phyloP scores from a whole-genome alignment of 2,329 filamentous ascomycete species.

The Claviceps cyperi region DNA sequence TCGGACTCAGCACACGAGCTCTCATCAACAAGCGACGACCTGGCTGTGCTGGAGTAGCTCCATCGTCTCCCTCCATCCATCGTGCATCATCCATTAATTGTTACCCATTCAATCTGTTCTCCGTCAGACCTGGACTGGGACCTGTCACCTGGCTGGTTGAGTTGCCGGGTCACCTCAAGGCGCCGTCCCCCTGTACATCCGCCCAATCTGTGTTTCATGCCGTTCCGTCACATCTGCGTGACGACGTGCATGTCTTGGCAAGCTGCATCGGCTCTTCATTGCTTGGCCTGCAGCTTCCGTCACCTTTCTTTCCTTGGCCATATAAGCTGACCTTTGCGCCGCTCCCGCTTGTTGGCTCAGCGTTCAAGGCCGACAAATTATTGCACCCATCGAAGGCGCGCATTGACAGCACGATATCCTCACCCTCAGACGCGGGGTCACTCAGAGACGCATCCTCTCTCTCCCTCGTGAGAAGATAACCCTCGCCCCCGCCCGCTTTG shows the following conservation, averaged over 20 bases:
- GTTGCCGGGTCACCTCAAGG: neutral
- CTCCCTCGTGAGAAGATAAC: too few species aligned
- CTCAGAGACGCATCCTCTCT: neutral
- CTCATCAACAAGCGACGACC: too few species aligned
- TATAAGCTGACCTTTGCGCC: neutral
- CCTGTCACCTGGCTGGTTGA: neutral
- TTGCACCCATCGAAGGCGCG: too few species aligned
- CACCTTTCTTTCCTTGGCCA: neutral
- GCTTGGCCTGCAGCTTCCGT: neutral
- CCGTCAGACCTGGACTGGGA: neutral
- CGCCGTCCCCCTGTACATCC: neutral
- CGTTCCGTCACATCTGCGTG: neutral
- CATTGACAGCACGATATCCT: neutral
- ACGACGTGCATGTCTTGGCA: neutral
- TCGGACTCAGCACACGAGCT: too few species aligned
- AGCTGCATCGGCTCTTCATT: neutral
- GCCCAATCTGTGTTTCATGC: slow-evolving; percentile 1
- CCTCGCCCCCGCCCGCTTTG: too few species aligned
- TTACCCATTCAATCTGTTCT: neutral
- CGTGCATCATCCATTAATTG: neutral
- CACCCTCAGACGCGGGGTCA: too few species aligned
- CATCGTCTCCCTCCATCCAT: neutral
- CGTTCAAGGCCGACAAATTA: neutral
- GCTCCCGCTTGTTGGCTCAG: neutral
- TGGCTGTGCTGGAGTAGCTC: neutral